A percentile compares a stretch with the other conserved stretches of the same genome.
These are phyloP conservation scores for Tillandsia fasciculata DNA, from an alignment of 176 grass and related monocot species.

Conservation along the genomic window DNA sequence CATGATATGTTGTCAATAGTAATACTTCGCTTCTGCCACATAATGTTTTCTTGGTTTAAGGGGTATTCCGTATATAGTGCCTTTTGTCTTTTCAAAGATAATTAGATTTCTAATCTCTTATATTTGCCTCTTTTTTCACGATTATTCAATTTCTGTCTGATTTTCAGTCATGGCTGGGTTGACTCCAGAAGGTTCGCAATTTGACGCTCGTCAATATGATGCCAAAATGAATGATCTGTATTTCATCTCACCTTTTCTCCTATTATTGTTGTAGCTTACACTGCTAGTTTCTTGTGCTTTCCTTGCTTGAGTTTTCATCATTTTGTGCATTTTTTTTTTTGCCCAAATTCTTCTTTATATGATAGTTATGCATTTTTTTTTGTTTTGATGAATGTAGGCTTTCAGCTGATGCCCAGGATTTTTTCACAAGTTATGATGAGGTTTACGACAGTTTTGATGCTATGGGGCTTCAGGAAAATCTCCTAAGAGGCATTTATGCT, in stretches of 20 bases:
- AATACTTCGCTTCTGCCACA: neutral
- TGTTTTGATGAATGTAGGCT: slow-evolving; percentile 16
- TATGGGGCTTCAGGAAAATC: slow-evolving; percentile 71
- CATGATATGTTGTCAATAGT: neutral
- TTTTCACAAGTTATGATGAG: slow-evolving; percentile 73
- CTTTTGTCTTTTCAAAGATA: neutral
- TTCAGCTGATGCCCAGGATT: slow-evolving; percentile 36
- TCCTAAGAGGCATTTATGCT: slow-evolving; percentile 72
- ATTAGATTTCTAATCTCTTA: neutral
- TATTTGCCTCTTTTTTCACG: neutral
- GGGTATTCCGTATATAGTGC: neutral
- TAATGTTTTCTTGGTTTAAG: neutral
- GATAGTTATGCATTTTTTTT: neutral
- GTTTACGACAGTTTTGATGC: slow-evolving; percentile 60
- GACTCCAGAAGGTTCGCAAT: slow-evolving; percentile 11
- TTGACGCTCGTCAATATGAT: slow-evolving; percentile 15
- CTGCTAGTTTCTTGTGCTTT: too few species aligned
- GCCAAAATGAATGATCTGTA: slow-evolving; percentile 19
- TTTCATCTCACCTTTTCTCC: neutral
- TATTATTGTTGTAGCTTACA: neutral
- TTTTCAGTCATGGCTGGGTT: slow-evolving; percentile 11
- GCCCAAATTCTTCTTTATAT: neutral
- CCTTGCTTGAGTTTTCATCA: neutral
- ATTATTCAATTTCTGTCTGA: neutral
- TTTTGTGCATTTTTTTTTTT: neutral